Base-by-base conservation (phyloP, 805 yeast species). In the Yarrowia sp. region DNA sequence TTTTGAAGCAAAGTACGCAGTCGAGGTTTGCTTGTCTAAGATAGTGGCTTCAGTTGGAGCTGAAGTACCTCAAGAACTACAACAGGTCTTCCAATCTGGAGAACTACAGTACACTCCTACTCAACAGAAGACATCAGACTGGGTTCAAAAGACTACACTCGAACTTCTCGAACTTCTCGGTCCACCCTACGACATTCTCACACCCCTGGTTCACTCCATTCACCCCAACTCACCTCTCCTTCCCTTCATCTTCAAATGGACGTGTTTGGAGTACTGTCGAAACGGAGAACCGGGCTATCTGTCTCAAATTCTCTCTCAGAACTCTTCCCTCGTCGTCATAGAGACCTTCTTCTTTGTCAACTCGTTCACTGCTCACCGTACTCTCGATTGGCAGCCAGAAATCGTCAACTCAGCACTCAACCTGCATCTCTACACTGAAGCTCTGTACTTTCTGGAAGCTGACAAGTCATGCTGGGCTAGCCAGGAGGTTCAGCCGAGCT, bases 401-500 rank as follows among this genome's bases (percentile, higher is more conserved):
- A 41, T 63, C 3, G 56, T 48, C 38, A 52, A 52, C 12, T 32
- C 42, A 7, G 41, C 53, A 4, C 43, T 41, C 35, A 52, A 32
- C 5, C 19, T 65, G 11, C 48, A 38, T 16, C 59, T 41, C 19
- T 53, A 36, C 42, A 50, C 49, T 19, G 68, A 50, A 12, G 68
- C 68, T 22, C 68, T 65, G 35, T 65, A 43, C 52, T 65, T 65
- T 52, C 16, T 43, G 15, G 68, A 65, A 32, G 36, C 38, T 1
- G 68, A 53, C 12, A 42, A 65, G 11, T 2, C 59, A 15, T 35
- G n/a, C 22, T 52, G 61, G 61, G 43, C 41, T 5, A 41, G 11
- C n/a, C 61, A 41, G n/a, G 61, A 50, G 15, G 63, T 53, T 10
- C 59, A 53, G 16, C 67, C 67, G n/a, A 52, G 49, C 11, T 53